A percentile compares a stretch with the other conserved stretches of the same genome.
Evolutionary conservation across 257 asterid genomes (phyloP).

Genomic region (Solanum peruvianum): DNA sequence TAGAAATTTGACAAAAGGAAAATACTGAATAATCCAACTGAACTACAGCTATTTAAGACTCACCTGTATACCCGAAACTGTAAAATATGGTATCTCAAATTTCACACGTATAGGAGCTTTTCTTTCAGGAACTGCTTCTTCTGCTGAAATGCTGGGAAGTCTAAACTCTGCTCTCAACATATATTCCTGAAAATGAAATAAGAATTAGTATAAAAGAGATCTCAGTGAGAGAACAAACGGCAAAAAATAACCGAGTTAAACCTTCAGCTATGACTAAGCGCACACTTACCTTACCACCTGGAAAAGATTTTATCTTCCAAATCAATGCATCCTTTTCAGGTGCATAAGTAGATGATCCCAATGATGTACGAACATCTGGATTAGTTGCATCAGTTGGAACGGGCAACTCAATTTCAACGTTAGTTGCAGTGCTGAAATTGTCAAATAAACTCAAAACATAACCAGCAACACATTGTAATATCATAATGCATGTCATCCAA

Average conservation of each 20-base stretch:
- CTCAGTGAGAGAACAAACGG: neutral
- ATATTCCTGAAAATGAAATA: constrained; percentile 51
- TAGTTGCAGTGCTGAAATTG: constrained; percentile 83
- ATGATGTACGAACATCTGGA: constrained; percentile 89
- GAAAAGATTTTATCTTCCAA: constrained; percentile 97
- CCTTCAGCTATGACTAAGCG: neutral
- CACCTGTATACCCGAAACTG: constrained; percentile 99
- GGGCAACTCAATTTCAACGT: constrained; percentile 95
- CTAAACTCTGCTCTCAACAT: constrained; percentile 95
- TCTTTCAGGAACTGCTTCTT: constrained; percentile 79
- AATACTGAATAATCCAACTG: neutral
- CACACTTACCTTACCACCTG: constrained; percentile 91
- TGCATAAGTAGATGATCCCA: constrained; percentile 94
- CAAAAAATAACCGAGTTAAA: neutral
- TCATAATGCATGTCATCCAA: neutral
- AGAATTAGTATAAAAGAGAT: neutral
- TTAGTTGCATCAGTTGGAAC: constrained; percentile 92
- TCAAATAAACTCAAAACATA: constrained; percentile 11
- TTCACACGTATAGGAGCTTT: constrained; percentile 95
- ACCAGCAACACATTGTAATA: neutral
- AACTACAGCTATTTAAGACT: constrained; percentile 1
- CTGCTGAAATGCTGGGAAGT: constrained; percentile 91
- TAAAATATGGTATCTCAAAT: constrained; percentile 97
- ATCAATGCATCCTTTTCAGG: constrained; percentile 88
- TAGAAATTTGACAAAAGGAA: neutral